These are phyloP conservation scores for Inosperma sp. DNA, from an alignment of 768 basidiomycete species.

Conservation along the genomic window DNA sequence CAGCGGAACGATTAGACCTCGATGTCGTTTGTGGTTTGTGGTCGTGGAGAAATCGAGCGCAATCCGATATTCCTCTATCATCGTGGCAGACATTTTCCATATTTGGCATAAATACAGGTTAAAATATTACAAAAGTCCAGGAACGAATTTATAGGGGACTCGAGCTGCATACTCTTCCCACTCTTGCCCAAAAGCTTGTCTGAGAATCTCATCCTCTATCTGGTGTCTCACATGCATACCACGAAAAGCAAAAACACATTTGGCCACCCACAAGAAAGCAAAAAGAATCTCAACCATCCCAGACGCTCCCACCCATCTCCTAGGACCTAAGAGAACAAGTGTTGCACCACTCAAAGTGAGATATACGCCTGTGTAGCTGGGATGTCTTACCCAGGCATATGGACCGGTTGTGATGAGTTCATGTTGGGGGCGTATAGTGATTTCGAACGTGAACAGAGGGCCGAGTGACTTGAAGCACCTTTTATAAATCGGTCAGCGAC, in stretches of 20 bases:
- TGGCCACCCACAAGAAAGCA: constrained; percentile 28
- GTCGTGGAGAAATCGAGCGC: too few relatives aligned
- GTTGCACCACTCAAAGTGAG: constrained; percentile 34
- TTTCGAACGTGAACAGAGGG: constrained; percentile 42
- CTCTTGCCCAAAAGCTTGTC: constrained; percentile 31
- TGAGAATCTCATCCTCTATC: constrained; percentile 37
- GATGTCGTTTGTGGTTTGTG: neutral
- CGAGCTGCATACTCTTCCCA: constrained; percentile 33
- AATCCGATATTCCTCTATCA: too few relatives aligned
- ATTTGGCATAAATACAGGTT: neutral
- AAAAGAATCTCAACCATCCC: constrained; percentile 24
- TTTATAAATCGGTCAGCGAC: constrained; percentile 24
- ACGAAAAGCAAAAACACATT: constrained; percentile 32
- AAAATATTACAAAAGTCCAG: constrained; percentile 26
- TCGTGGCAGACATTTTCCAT: constrained; percentile 8
- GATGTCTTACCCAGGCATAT: constrained; percentile 43
- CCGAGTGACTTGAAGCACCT: constrained; percentile 41
- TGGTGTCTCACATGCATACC: constrained; percentile 29
- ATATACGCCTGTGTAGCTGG: constrained; percentile 40
- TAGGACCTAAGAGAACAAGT: constrained; percentile 29
- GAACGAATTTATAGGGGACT: constrained; percentile 39
- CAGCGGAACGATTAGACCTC: neutral
- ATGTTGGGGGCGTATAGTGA: constrained; percentile 38
- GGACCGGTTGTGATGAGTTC: constrained; percentile 40
- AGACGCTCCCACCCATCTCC: constrained; percentile 28